phyloP scores from a whole-genome alignment of 441 rosid species.

The Breynia disticha region DNA sequence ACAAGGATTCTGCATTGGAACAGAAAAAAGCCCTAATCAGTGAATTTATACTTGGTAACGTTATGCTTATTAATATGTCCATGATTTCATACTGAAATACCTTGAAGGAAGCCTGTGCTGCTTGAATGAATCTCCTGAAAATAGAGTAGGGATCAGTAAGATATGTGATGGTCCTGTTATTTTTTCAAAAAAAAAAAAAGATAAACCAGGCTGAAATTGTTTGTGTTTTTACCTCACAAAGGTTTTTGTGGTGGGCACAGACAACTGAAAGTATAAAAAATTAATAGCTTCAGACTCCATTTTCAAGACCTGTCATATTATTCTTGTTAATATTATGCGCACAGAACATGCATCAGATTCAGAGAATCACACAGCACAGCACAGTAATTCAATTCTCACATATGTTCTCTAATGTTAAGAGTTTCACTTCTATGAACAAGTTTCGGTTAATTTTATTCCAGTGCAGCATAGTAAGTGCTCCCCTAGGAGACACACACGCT shows the following conservation, averaged over 20 bases:
- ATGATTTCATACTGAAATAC: conserved; percentile 23
- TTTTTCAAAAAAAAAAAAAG: neutral
- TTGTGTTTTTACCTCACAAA: conserved; percentile 57
- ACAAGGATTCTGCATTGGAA: conserved; percentile 36
- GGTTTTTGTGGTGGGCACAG: conserved; percentile 70
- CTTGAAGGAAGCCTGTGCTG: conserved; percentile 60
- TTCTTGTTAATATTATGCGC: neutral
- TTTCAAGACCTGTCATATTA: conserved; percentile 55
- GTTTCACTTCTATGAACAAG: neutral
- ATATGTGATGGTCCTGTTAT: neutral
- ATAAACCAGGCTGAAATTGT: conserved; percentile 1
- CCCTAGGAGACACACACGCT: too few species aligned
- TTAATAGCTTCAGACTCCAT: conserved; percentile 70
- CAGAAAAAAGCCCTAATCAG: conserved; percentile 10
- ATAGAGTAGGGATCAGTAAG: conserved; percentile 11
- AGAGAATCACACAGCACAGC: neutral
- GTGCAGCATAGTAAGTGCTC: too few species aligned
- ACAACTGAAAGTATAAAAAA: conserved; percentile 51
- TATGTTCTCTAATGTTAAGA: neutral
- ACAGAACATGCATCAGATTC: neutral
- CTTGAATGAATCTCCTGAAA: conserved; percentile 73
- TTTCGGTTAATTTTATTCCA: neutral
- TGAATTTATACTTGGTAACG: neutral
- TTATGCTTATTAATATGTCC: neutral
- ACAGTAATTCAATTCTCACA: neutral